Evolutionary conservation across 371 early-diverging fungal genomes (phyloP), one percentile per base, ranked within the genome.

Genomic region (Blakeslea trispora): DNA sequence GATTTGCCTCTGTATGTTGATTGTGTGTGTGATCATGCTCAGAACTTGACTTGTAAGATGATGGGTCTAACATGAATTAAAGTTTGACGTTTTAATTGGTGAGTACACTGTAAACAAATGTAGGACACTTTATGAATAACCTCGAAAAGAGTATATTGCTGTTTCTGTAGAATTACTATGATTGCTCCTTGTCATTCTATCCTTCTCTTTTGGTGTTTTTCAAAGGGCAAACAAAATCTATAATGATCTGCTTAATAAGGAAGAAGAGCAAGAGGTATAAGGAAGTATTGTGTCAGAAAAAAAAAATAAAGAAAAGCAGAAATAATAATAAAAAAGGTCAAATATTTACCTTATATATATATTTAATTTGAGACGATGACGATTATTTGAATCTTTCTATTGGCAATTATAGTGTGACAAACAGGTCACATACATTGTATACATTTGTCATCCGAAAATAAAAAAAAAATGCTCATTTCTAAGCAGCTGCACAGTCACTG

Each of bases 91-190:
- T 19, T 34, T 2, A 5, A 44, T 8, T 44, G 28, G 7, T 28
- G 28, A 28, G 28, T 28, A 28, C 28, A 28, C 7, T 28, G 28
- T 28, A 28, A 28, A 28, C 28, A 28, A 28, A 28, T 7, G 7
- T 3, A 3, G 7, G 28, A 28, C 10, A 21, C 14, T 13, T 35
- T 7, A 39, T 7, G 37, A 4, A 21, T 23, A n/a, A 59, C 59
- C 53, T 59, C 48, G 59, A 47, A 59, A 59, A 23, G 59, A 59
- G 15, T 47, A 45, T 14, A 59, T 59, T 17, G 22, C 47, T 34
- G 46, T 21, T 35, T 34, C 51, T 51, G 11, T 15, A 23, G 45
- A n/a, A 21, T 49, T 28, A 5, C 7, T 3, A 8, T 37, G 5
- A 49, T 35, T 49, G 18, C 44, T 46, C 35, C 45, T 24, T 42